Evolutionary conservation across 192 early-diverging fungal species (phyloP).

Genomic region (Backusella psychrophila): DNA sequence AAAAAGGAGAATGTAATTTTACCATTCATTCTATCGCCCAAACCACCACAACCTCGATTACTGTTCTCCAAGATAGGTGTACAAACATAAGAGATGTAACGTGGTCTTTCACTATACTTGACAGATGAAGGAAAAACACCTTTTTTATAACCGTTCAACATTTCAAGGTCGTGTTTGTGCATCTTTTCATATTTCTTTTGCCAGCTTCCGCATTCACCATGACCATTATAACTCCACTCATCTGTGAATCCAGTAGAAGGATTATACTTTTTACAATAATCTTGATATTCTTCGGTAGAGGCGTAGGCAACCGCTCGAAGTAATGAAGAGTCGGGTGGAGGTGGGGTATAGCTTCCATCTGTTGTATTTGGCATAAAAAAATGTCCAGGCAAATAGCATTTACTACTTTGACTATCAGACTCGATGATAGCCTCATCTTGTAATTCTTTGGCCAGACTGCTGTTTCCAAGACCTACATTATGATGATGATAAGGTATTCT

Average conservation of each 20-base stretch:
- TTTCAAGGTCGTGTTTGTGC: conserved; percentile 27
- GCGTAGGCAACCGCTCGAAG: conserved; percentile 9
- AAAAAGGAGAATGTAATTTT: not conserved
- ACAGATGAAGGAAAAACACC: conserved; percentile 12
- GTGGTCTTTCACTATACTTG: conserved; percentile 17
- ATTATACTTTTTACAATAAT: conserved; percentile 28
- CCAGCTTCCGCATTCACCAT: conserved; percentile 42
- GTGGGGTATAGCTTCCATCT: conserved; percentile 32
- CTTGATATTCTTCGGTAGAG: conserved; percentile 10
- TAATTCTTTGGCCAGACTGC: not conserved
- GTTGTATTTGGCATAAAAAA: conserved; percentile 18
- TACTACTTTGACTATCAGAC: not conserved
- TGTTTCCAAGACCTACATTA: not conserved
- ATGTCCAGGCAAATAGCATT: conserved; percentile 15
- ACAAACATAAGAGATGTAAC: conserved; percentile 39
- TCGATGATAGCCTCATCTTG: not conserved
- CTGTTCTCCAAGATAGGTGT: conserved; percentile 28
- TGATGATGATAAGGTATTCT: not conserved
- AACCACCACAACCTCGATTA: conserved; percentile 44
- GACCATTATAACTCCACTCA: conserved; percentile 12
- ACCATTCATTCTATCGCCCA: conserved; percentile 47
- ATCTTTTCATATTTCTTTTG: conserved; percentile 36
- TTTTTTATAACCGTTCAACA: conserved; percentile 22
- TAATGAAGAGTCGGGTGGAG: conserved; percentile 17
- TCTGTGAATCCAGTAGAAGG: not conserved